Evolutionary conservation across 257 asterid genomes (phyloP), one percentile per base, ranked within the genome.

Genomic region (Solanum ossicruentum): DNA sequence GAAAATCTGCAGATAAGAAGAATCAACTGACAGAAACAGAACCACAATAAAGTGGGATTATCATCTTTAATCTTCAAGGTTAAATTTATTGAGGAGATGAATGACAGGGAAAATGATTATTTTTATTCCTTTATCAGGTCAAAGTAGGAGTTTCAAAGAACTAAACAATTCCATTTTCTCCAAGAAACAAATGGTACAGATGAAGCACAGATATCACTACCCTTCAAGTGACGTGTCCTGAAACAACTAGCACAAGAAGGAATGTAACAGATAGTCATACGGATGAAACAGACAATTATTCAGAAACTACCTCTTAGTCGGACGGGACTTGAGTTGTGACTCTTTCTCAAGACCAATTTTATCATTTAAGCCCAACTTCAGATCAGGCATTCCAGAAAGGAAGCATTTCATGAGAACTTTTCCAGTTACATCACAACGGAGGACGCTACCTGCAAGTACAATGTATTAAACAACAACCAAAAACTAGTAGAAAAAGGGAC

Each of bases 341-440:
- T 97, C 99, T 87, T 97, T 97, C 88, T 97, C 99, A 61, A 97
- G 98, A 86, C 99, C 99, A 88, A 97, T 97, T 92, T 97, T 97
- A 90, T 97, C 99, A 92, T 97, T 97, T 88, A 97, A 95, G 70
- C 99, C 99, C 94, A 97, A 89, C 92, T 97, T 97, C 86, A 97
- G 88, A 90, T 97, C 99, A 86, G 99, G 99, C 99, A 97, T 97
- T 87, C 99, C 99, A 84, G 99, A 95, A 87, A 97, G 98, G 92
- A 97, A 97, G 90, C 99, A 97, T 89, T 97, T 97, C 99, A 97
- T 95, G 54, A 97, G 94, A 90, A 97, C 60, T 89, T 97, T 97
- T 84, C 99, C 99, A 86, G 98, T 95, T 73, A 97, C 99, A 88
- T 97, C 99, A 77, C 99, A 97, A 51, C 98, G 97, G 54, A 97